Conservation (phyloP, 768 basidiomycete species). For the Hericium alpestre region DNA sequence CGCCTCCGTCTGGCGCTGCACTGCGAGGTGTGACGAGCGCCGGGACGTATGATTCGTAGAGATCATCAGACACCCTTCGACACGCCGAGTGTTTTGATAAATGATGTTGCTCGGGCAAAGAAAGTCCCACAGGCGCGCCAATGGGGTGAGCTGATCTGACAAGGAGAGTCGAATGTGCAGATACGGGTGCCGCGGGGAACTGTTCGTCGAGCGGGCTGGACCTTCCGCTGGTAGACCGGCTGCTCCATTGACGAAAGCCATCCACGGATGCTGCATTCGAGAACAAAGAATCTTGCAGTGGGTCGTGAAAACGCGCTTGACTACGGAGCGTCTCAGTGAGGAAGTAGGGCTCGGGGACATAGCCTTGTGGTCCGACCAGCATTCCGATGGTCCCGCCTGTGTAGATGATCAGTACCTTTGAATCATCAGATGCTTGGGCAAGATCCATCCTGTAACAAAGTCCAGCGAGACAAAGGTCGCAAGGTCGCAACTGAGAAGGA, state of each 20-base stretch:
- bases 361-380: slow-evolving; percentile 67
- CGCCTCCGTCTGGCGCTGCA: slow-evolving; percentile 44
- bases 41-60: slow-evolving; percentile 68
- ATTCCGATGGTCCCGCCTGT: slow-evolving; percentile 89
- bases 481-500: neutral
- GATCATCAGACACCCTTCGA: slow-evolving; percentile 42
- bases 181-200: slow-evolving; percentile 15
- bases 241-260: slow-evolving; percentile 71
- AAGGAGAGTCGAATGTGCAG: slow-evolving; percentile 28
- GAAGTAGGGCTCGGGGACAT: slow-evolving; percentile 81
- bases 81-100: slow-evolving; percentile 22
- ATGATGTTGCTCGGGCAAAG: slow-evolving; percentile 15
- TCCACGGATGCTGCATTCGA: slow-evolving; percentile 71
- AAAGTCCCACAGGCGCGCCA: slow-evolving; percentile 31
- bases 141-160: slow-evolving; percentile 69
- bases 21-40: slow-evolving; percentile 73
- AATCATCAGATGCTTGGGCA: slow-evolving; percentile 48
- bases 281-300: slow-evolving; percentile 75
- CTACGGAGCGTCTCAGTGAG: slow-evolving; percentile 74
- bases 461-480: neutral
- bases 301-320: slow-evolving; percentile 88
- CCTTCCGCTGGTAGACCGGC: slow-evolving; percentile 37
- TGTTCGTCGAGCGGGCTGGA: slow-evolving; percentile 22
- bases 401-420: slow-evolving; percentile 79
- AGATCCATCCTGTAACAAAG: slow-evolving; percentile 31